Conservation (phyloP, 108 stramenopile species). For the Cyclotella kingstonii region DNA sequence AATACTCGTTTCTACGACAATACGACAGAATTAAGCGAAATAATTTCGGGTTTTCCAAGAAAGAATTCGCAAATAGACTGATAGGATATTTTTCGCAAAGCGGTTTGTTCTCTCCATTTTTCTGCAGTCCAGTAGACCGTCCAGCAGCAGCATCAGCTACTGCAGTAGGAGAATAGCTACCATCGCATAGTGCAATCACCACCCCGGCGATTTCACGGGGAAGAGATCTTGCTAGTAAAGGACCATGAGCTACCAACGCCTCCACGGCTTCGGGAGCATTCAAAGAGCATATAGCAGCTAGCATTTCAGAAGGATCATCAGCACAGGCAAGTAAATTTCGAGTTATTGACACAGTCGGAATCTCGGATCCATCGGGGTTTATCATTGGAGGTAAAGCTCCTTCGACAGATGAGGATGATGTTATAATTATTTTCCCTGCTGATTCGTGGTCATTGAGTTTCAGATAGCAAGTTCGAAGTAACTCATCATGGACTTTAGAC, state of each 20-base stretch:
- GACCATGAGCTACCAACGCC: constrained; percentile 68
- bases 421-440: constrained; percentile 66
- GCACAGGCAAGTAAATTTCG: constrained; percentile 49
- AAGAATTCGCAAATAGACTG: constrained; percentile 74
- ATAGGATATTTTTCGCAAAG: constrained; percentile 73
- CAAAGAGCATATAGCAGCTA: constrained; percentile 78
- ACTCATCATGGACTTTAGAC: constrained; percentile 71
- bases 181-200: constrained; percentile 81
- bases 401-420: constrained; percentile 40
- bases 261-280: constrained; percentile 75
- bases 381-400: constrained; percentile 42
- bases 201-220: constrained; percentile 82
- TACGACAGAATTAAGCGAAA: constrained; percentile 79
- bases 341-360: constrained; percentile 41
- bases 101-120: constrained; percentile 15
- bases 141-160: constrained; percentile 57
- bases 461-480: constrained; percentile 79
- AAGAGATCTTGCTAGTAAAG: constrained; percentile 62
- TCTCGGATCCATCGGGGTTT: constrained; percentile 33
- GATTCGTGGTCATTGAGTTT: constrained; percentile 79
- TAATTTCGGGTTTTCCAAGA: constrained; percentile 80
- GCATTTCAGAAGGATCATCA: constrained; percentile 69
- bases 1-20: constrained; percentile 76
- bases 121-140: constrained; percentile 18
- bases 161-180: constrained; percentile 65